phyloP scores from a whole-genome alignment of 2,329 filamentous ascomycete species.

The Verticillium alfalfae region DNA sequence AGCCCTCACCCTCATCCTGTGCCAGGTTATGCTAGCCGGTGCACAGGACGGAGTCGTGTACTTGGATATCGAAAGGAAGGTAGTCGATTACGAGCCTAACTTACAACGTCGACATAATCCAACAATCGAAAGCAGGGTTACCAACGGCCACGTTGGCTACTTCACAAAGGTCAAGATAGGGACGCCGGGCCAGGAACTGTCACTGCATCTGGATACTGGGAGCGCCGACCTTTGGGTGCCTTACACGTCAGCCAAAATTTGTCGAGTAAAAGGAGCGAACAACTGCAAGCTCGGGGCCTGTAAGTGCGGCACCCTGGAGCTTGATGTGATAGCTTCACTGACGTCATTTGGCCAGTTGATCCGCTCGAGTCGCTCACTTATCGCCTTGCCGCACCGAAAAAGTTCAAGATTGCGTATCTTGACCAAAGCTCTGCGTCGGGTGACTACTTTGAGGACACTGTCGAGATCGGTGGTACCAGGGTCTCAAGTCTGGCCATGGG shows the following conservation, averaged over 20 bases:
- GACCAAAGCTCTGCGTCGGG: slow-evolving; percentile 72
- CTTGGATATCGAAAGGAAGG: not conserved
- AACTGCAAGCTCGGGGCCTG: slow-evolving; percentile 1
- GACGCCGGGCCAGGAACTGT: slow-evolving; percentile 48
- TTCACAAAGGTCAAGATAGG: slow-evolving; percentile 53
- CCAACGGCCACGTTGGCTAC: slow-evolving; percentile 30
- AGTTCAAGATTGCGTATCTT: slow-evolving; percentile 81
- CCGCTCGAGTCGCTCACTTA: not conserved
- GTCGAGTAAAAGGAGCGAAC: slow-evolving; percentile 17
- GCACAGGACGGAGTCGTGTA: not conserved
- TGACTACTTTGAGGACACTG: slow-evolving; percentile 64
- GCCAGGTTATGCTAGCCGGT: not conserved
- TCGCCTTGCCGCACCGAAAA: not conserved
- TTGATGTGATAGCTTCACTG: not conserved
- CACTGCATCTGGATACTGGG: slow-evolving; percentile 60
- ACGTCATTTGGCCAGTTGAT: not conserved
- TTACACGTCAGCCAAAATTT: slow-evolving; percentile 29
- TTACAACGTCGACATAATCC: not conserved
- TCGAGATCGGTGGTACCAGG: slow-evolving; percentile 45
- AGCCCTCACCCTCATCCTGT: not conserved
- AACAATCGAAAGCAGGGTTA: not conserved
- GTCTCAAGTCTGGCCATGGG: slow-evolving; percentile 56
- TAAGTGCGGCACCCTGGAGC: not conserved
- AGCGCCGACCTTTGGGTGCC: slow-evolving; percentile 64
- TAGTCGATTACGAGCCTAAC: not conserved